Percentiles rank a stretch among this genome's conserved stretches.
Conservation (phyloP, 768 basidiomycete species). For the Pulveroboletus sp. region DNA sequence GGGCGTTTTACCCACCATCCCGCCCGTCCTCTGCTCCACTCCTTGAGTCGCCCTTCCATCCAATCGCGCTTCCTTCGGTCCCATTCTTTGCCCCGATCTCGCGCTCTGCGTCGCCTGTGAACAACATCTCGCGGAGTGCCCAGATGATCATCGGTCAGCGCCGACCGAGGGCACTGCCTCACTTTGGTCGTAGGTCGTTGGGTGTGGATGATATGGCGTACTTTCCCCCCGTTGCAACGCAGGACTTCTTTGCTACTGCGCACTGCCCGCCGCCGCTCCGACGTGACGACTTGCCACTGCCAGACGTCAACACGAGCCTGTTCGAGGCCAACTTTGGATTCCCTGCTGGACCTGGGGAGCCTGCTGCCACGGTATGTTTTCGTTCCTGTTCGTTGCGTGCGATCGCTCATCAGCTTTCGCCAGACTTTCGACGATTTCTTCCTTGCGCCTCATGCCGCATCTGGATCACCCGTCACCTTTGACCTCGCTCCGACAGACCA, state of each 20-base stretch:
- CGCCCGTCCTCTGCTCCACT: constrained; percentile 64
- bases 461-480: constrained; percentile 7
- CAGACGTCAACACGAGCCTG: constrained; percentile 45
- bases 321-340: constrained; percentile 40
- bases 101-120: constrained; percentile 42
- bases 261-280: constrained; percentile 36
- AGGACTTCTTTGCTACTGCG: constrained; percentile 10
- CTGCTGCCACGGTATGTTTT: constrained; percentile 12
- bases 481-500: constrained; percentile 27
- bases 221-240: constrained; percentile 1
- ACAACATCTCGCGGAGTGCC: constrained; percentile 41
- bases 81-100: constrained; percentile 40
- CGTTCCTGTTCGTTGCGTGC: fast-evolving
- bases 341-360: constrained; percentile 11
- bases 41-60: constrained; percentile 37
- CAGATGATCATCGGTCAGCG: constrained; percentile 43
- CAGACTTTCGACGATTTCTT: constrained; percentile 27
- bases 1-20: constrained; percentile 38
- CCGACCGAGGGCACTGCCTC: constrained; percentile 45
- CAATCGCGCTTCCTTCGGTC: constrained; percentile 43
- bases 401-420: not conserved
- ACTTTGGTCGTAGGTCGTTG: constrained; percentile 27
- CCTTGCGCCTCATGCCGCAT: constrained; percentile 16
- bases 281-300: constrained; percentile 45
- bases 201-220: constrained; percentile 28